phyloP scores from a whole-genome alignment of 2,329 filamentous ascomycete genomes.

The Aspergillus sp. region DNA sequence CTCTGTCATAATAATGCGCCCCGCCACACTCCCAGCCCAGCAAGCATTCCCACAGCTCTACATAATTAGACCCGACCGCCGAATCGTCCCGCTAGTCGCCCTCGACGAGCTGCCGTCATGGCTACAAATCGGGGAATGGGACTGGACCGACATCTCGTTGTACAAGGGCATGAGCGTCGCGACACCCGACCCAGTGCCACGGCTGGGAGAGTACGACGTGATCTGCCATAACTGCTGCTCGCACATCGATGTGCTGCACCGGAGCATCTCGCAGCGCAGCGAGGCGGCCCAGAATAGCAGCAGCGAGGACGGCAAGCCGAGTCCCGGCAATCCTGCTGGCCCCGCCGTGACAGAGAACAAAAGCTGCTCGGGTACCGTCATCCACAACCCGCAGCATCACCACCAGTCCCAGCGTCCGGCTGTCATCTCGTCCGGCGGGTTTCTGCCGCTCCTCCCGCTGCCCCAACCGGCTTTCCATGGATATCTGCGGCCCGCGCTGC shows the following conservation, averaged over 20 bases:
- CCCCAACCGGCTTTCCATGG: conserved; percentile 12
- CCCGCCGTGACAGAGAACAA: conserved; percentile 2
- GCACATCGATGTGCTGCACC: conserved; percentile 13
- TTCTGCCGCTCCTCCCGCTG: background rate
- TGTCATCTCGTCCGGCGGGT: too few species aligned
- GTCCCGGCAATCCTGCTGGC: conserved; percentile 4
- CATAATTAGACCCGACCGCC: conserved; percentile 27
- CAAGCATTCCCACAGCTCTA: conserved; percentile 30
- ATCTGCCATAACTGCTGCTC: conserved; percentile 22
- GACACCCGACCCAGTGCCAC: conserved; percentile 13
- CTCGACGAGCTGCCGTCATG: conserved; percentile 35
- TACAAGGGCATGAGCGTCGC: conserved; percentile 15
- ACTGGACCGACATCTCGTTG: conserved; percentile 11
- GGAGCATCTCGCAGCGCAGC: conserved; percentile 16
- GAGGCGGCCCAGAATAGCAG: conserved; percentile 1
- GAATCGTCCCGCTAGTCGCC: conserved; percentile 31
- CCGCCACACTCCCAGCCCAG: background rate
- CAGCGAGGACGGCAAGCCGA: conserved; percentile 1
- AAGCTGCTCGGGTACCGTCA: conserved; percentile 2
- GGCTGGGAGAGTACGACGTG: conserved; percentile 26
- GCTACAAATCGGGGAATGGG: conserved; percentile 20
- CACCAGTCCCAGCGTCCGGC: too few species aligned
- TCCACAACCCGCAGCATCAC: too few species aligned
- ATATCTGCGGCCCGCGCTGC: conserved; percentile 11
- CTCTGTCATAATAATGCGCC: background rate